phyloP scores from a whole-genome alignment of 176 grass and related monocot genomes.

The Hyparrhenia diplandra region DNA sequence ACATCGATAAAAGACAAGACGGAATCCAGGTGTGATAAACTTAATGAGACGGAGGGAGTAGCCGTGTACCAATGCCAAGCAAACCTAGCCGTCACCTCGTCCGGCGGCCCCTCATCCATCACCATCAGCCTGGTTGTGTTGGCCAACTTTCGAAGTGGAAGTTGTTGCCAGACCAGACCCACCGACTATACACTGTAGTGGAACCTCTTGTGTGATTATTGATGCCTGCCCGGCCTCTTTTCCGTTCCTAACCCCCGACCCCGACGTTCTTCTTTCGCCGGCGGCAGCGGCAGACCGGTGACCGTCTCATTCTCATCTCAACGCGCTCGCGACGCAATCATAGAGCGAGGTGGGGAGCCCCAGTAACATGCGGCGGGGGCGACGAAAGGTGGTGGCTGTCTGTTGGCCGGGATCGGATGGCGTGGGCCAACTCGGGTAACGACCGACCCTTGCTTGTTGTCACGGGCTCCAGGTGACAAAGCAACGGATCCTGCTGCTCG shows the following conservation, averaged over 20 bases:
- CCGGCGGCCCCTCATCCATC: no score
- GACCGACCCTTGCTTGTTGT: slow-evolving; percentile 41
- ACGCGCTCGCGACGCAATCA: not conserved
- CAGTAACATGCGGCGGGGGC: not conserved
- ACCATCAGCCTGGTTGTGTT: no score
- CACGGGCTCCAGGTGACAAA: slow-evolving; percentile 39
- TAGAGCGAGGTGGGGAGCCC: slow-evolving; percentile 23
- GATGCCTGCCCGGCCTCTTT: no score
- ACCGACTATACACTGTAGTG: not conserved
- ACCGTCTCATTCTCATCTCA: not conserved
- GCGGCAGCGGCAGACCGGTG: not conserved
- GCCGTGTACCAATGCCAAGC: no score
- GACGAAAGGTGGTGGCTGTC: not conserved
- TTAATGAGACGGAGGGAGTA: no score
- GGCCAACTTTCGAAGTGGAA: no score
- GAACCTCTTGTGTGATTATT: not conserved
- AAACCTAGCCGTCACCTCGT: no score
- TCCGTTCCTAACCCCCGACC: not conserved
- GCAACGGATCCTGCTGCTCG: slow-evolving; percentile 31
- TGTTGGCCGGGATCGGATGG: not conserved
- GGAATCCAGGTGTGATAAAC: no score
- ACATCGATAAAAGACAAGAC: no score
- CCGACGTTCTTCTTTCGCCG: no score
- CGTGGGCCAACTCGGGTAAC: not conserved
- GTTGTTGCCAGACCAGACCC: no score